A percentile compares a stretch with the other conserved stretches of the same genome.
Evolutionary conservation across 495 filamentous ascomycete species (phyloP).

Genomic region (Chaetomidium leptoderma): DNA sequence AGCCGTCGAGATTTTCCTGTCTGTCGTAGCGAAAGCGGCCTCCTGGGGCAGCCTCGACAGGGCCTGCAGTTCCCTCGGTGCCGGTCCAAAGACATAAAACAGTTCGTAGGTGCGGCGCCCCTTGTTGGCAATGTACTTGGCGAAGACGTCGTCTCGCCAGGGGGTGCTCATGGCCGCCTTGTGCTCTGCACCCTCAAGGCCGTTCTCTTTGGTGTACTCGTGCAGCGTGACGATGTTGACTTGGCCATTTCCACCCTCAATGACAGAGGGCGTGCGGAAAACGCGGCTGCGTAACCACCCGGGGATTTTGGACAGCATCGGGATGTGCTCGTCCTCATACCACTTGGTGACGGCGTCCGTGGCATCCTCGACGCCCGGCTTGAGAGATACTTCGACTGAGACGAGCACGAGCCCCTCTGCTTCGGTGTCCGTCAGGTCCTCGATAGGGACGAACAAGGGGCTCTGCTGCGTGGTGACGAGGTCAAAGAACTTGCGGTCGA

Average conservation of each 20-base stretch:
- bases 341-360: slow-evolving; percentile 58
- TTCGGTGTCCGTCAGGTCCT: slow-evolving; percentile 55
- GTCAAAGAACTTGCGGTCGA: slow-evolving; percentile 66
- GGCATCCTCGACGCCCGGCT: slow-evolving; percentile 45
- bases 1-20: slow-evolving; percentile 47
- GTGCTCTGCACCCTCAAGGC: slow-evolving; percentile 59
- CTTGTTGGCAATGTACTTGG: slow-evolving; percentile 53
- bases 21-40: slow-evolving; percentile 49
- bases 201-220: slow-evolving; percentile 63
- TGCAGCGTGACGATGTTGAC: slow-evolving; percentile 60
- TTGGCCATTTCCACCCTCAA: slow-evolving; percentile 46
- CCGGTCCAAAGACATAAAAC: slow-evolving; percentile 74
- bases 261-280: slow-evolving; percentile 49
- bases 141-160: slow-evolving; percentile 52
- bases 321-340: slow-evolving; percentile 69
- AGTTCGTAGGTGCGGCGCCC: slow-evolving; percentile 59
- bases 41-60: slow-evolving; percentile 37
- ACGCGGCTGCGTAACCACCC: slow-evolving; percentile 70
- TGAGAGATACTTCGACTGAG: slow-evolving; percentile 55
- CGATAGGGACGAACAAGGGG: slow-evolving; percentile 52
- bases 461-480: slow-evolving; percentile 51
- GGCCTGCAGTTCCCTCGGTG: slow-evolving; percentile 59
- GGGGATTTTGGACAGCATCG: slow-evolving; percentile 64
- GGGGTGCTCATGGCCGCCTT: slow-evolving; percentile 56
- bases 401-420: slow-evolving; percentile 59